A percentile compares a stretch with the other conserved stretches of the same genome.
Evolutionary conservation across 768 basidiomycete species (phyloP).

Genomic region (Boletus tomentosulus): DNA sequence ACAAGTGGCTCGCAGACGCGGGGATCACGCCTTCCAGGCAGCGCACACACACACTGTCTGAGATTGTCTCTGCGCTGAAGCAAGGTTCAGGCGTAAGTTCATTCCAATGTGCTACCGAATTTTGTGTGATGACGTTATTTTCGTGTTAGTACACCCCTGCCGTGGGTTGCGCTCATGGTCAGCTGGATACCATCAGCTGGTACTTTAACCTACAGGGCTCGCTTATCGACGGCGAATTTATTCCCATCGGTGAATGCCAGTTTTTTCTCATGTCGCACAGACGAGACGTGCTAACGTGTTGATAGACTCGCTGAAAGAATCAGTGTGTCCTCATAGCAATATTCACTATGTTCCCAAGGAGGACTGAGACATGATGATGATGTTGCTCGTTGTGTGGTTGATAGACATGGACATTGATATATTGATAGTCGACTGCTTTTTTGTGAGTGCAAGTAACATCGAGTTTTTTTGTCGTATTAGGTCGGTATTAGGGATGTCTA

Average conservation of each 20-base stretch:
- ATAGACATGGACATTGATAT: background rate
- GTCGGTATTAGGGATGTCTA: background rate
- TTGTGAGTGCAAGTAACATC: too few relatives aligned
- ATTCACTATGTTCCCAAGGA: constrained; percentile 54
- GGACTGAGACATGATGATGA: constrained; percentile 24
- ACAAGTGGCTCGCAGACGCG: constrained; percentile 61
- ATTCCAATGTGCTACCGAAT: background rate
- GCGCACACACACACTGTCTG: constrained; percentile 52
- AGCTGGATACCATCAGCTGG: constrained; percentile 47
- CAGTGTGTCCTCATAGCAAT: constrained; percentile 52
- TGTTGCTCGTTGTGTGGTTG: background rate
- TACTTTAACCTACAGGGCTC: constrained; percentile 66
- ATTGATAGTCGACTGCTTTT: too few relatives aligned
- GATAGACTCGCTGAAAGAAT: constrained; percentile 49
- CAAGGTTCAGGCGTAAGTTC: constrained; percentile 41
- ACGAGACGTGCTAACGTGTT: background rate
- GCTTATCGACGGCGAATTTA: constrained; percentile 45
- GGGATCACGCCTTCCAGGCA: constrained; percentile 67
- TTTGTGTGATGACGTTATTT: background rate
- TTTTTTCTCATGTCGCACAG: background rate
- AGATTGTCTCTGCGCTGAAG: constrained; percentile 52
- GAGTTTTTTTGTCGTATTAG: too few relatives aligned
- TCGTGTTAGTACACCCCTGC: constrained; percentile 43
- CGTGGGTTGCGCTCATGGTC: constrained; percentile 40
- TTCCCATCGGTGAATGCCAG: constrained; percentile 48